phyloP scores from a whole-genome alignment of 2,329 filamentous ascomycete species.

The Byssochlamys sp. region DNA sequence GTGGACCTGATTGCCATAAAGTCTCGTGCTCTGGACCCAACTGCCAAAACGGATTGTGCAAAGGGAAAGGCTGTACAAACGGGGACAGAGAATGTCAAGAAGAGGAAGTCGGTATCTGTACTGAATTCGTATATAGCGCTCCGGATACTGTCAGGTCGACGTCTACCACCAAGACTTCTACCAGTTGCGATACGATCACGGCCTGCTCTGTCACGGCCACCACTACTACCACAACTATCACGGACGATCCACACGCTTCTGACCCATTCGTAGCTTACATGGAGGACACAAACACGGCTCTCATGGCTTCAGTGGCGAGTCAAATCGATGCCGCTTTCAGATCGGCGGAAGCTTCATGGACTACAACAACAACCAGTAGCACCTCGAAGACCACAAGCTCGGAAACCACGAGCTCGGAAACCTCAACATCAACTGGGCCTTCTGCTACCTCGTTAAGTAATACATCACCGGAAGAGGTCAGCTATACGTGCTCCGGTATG shows the following conservation, averaged over 20 bases:
- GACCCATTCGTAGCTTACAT: not conserved
- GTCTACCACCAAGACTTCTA: not conserved
- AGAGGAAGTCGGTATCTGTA: not conserved
- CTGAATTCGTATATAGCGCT: not conserved
- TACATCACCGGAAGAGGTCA: not conserved
- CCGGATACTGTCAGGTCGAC: not conserved
- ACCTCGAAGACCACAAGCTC: not conserved
- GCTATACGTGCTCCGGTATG: not conserved
- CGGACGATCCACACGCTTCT: not conserved
- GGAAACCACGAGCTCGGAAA: not conserved
- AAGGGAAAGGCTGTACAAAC: not conserved
- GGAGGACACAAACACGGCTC: not conserved
- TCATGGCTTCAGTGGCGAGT: not conserved
- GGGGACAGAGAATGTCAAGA: not conserved
- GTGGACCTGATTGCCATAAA: not conserved
- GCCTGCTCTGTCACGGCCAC: not conserved
- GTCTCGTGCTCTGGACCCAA: not conserved
- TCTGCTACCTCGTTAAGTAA: not conserved
- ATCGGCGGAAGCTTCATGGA: not conserved
- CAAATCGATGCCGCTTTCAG: not conserved
- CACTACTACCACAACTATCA: not conserved
- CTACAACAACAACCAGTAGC: not conserved
- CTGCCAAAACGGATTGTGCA: not conserved
- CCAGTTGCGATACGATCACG: not conserved
- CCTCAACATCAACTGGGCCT: not conserved